Base-by-base conservation (phyloP, 495 filamentous ascomycete species). In the Chaetomidium leptoderma region DNA sequence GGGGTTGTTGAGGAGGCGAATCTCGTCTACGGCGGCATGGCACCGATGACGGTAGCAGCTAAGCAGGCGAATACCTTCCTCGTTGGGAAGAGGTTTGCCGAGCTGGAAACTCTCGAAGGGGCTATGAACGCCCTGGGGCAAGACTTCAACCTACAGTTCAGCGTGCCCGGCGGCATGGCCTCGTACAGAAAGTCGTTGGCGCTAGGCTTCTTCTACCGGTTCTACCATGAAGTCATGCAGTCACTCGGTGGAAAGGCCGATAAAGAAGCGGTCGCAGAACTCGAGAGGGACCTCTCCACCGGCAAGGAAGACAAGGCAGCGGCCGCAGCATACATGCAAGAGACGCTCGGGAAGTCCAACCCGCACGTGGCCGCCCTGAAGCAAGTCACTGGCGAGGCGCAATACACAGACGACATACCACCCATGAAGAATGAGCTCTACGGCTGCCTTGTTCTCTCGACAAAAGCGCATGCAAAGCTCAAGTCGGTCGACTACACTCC, bases 371-470 rank as follows among this genome's bases (percentile, higher is more conserved):
- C 93, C 2, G 93, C 93, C 5, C 70, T 98, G 67, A 96, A 97
- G 74, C 93, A 98, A 68, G 85, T 85, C 24, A 95, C 90, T 16
- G 93, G 93, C 48, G 89, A 96, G 74, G 93, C 93, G 14, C 90
- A 95, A 60, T 98, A 98, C 66, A 96, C 90, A 0, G 93, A 98
- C 66, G 93, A 98, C 63, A 96, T 96, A 37, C 92, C 92, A 4
- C 77, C 84, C 9, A 81, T 91, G 51, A 86, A 84, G 71, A 95
- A 95, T 62, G 92, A 97, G 74, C 78, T 97, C 6, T 91, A 89
- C 61, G 93, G 87, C 5, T 90, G 86, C 62, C 72, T 97, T 58
- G 90, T 98, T 3, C 77, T 98, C 19, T 96, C 90, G 0, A 90
- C 89, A 2, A 92, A 89, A 68, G 87, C 93, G 0, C 91, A 92